Conservation (phyloP, 805 yeast species). For the Yueomyces sp. region DNA sequence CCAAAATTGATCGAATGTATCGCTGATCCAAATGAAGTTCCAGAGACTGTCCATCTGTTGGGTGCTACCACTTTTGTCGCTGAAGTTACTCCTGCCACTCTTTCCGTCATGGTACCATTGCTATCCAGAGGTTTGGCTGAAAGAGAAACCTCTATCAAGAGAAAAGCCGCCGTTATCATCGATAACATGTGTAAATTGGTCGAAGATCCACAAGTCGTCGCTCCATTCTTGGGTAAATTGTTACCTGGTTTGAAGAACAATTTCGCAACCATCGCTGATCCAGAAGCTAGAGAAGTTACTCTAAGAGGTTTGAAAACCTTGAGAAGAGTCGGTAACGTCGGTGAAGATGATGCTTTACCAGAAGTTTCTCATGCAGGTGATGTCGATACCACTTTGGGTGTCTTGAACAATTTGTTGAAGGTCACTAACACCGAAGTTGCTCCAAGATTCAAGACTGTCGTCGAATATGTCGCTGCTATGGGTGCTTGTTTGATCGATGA, state of each 20-base stretch:
- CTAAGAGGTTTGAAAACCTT: slow-evolving; percentile 92
- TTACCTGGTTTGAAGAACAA: slow-evolving; percentile 94
- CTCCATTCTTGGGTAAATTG: slow-evolving; percentile 93
- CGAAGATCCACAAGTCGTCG: slow-evolving; percentile 99
- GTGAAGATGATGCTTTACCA: slow-evolving; percentile 81
- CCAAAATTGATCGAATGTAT: slow-evolving; percentile 96
- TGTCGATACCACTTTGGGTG: slow-evolving; percentile 69
- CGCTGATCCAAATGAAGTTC: slow-evolving; percentile 92
- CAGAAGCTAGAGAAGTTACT: slow-evolving; percentile 99
- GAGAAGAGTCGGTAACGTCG: slow-evolving; percentile 97
- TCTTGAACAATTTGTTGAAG: slow-evolving; percentile 60
- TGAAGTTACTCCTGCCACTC: slow-evolving; percentile 98
- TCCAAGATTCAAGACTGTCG: slow-evolving; percentile 65
- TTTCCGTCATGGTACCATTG: slow-evolving; percentile 98
- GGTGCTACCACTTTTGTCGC: slow-evolving; percentile 99
- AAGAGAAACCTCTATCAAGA: slow-evolving; percentile 98
- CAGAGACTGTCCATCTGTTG: slow-evolving; percentile 95
- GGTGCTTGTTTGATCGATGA: slow-evolving; percentile 99
- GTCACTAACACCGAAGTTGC: slow-evolving; percentile 42
- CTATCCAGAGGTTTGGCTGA: slow-evolving; percentile 99
- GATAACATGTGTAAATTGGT: slow-evolving; percentile 99
- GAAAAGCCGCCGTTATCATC: slow-evolving; percentile 98
- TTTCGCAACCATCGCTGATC: slow-evolving; percentile 96
- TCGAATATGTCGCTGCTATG: slow-evolving; percentile 81
- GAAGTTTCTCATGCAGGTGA: slow-evolving; percentile 99